Evolutionary conservation across 2,329 filamentous ascomycete genomes (phyloP).

Genomic region (Daldinia sp.): DNA sequence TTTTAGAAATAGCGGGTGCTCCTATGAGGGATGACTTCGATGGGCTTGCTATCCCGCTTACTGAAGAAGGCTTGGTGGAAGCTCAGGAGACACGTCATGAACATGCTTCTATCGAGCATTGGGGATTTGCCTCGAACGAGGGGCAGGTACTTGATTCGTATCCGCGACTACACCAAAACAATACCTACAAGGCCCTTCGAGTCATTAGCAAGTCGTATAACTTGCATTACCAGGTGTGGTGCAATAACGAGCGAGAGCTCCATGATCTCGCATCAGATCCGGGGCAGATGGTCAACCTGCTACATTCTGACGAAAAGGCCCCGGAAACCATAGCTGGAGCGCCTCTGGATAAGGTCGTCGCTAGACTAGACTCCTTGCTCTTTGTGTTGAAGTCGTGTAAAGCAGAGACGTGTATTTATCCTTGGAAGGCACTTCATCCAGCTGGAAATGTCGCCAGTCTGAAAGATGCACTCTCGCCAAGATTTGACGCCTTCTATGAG

Average conservation of each 20-base stretch:
- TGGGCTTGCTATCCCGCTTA: conserved; percentile 58
- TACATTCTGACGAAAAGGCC: conserved; percentile 48
- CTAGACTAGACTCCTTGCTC: conserved; percentile 57
- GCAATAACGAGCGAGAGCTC: conserved; percentile 64
- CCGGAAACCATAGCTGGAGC: conserved; percentile 30
- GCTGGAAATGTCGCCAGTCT: conserved; percentile 54
- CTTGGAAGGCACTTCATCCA: conserved; percentile 58
- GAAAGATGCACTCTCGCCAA: conserved; percentile 52
- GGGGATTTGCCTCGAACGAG: conserved; percentile 50
- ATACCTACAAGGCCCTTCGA: conserved; percentile 65
- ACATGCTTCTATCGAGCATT: conserved; percentile 59
- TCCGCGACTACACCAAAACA: conserved; percentile 47
- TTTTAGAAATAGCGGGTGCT: conserved; percentile 57
- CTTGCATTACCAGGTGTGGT: conserved; percentile 59
- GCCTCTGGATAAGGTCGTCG: conserved; percentile 49
- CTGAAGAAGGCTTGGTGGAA: conserved; percentile 22
- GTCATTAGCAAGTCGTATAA: conserved; percentile 58
- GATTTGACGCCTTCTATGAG: conserved; percentile 56
- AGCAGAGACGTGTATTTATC: conserved; percentile 53
- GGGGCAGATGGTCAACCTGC: conserved; percentile 47
- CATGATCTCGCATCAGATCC: conserved; percentile 56
- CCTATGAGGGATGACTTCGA: conserved; percentile 61
- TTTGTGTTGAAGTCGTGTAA: conserved; percentile 61
- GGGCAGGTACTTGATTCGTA: conserved; percentile 43
- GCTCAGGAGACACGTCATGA: conserved; percentile 50